phyloP scores from a whole-genome alignment of 2,329 filamentous ascomycete species.

The Reticulascus tulasneorum region DNA sequence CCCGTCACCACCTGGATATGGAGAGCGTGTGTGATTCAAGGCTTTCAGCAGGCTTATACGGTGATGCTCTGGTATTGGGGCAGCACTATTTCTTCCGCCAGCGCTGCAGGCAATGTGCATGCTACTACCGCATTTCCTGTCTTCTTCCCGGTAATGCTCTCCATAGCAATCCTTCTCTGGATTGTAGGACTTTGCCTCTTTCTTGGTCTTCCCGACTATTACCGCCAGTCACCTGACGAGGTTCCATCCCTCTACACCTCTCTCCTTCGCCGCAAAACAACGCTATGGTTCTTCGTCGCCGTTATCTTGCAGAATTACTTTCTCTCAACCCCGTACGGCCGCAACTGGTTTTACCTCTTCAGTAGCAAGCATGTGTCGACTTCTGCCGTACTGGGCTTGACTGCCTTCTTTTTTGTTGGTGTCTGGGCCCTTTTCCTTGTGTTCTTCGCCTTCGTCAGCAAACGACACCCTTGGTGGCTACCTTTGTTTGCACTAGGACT shows the following conservation, averaged over 20 bases:
- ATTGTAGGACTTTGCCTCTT: slow-evolving; percentile 50
- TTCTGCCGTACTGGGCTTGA: slow-evolving; percentile 55
- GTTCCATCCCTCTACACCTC: slow-evolving; percentile 64
- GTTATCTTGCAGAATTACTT: slow-evolving; percentile 66
- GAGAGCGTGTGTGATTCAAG: slow-evolving; percentile 62
- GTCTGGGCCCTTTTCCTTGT: slow-evolving; percentile 53
- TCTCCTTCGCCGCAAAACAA: slow-evolving; percentile 58
- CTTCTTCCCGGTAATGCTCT: no score
- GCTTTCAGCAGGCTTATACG: slow-evolving; percentile 63
- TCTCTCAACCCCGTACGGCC: slow-evolving; percentile 60
- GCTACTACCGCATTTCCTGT: no score
- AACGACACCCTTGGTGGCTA: slow-evolving; percentile 61
- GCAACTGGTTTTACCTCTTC: slow-evolving; percentile 65
- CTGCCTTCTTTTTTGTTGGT: slow-evolving; percentile 48
- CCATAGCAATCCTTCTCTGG: slow-evolving; percentile 56
- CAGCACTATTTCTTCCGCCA: slow-evolving; percentile 9
- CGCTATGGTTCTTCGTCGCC: slow-evolving; percentile 63
- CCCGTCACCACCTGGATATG: slow-evolving; percentile 64
- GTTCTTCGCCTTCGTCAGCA: slow-evolving; percentile 50
- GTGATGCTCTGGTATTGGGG: slow-evolving; percentile 67
- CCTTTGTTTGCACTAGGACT: slow-evolving; percentile 65
- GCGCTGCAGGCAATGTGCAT: no score
- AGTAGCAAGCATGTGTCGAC: slow-evolving; percentile 48
- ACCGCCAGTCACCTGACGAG: slow-evolving; percentile 59
- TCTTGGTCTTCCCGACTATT: slow-evolving; percentile 62